Evolutionary conservation across 1,139 yeast genomes (phyloP).

Genomic region (Taiozyma onychis): DNA sequence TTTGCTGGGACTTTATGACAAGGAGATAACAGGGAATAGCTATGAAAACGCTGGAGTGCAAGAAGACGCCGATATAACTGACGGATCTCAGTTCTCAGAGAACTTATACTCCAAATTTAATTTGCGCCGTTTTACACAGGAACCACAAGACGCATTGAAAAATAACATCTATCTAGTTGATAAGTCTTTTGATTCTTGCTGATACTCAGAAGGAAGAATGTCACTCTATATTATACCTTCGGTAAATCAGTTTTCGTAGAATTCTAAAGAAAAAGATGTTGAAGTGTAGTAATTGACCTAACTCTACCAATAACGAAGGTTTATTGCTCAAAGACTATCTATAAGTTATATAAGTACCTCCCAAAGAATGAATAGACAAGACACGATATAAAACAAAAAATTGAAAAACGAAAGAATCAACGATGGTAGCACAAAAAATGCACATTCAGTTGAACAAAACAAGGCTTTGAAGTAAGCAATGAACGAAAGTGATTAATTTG

Average conservation of each 20-base stretch:
- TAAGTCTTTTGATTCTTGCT: background rate
- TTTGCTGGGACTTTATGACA: constrained; percentile 3
- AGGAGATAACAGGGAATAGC: background rate
- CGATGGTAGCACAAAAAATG: background rate
- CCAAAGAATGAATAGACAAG: background rate
- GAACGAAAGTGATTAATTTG: constrained; percentile 5
- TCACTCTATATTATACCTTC: background rate
- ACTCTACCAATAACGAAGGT: no score
- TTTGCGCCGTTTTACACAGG: constrained; percentile 6
- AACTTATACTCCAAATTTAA: constrained; percentile 15
- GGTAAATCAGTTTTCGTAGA: background rate
- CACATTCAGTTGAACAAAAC: background rate
- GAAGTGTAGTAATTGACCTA: background rate
- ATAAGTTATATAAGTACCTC: background rate
- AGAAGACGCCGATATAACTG: background rate
- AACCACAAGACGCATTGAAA: background rate
- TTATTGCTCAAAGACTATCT: background rate
- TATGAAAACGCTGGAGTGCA: background rate
- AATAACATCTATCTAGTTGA: constrained; percentile 4
- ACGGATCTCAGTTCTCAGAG: constrained; percentile 6
- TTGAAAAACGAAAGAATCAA: background rate
- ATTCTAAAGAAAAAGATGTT: background rate
- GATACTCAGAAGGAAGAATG: background rate
- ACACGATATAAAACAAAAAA: background rate
- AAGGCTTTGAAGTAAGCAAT: background rate